Evolutionary conservation across 129 eudicot species (phyloP).

Genomic region (Arctium minus): DNA sequence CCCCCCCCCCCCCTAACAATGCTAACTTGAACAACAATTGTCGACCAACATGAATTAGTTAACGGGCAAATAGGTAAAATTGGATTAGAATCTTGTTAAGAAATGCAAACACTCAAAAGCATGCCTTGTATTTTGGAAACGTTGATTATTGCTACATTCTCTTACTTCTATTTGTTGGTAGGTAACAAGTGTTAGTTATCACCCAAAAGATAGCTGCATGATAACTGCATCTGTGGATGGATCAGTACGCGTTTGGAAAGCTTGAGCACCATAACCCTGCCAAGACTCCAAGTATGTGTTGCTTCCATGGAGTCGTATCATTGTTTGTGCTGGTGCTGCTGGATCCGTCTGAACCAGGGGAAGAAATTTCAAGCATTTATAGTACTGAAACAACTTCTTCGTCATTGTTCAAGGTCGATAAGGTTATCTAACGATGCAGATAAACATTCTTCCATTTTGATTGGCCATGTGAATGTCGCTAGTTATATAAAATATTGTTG

Average conservation of each 20-base stretch:
- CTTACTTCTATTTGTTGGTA: constrained; percentile 24
- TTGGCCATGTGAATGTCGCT: not conserved
- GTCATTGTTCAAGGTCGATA: not conserved
- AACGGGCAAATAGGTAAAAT: not conserved
- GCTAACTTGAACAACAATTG: not conserved
- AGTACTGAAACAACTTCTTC: not conserved
- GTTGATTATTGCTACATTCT: not conserved
- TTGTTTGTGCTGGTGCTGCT: not conserved
- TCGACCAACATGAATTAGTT: not conserved
- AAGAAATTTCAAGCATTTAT: not conserved
- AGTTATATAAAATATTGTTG: not conserved
- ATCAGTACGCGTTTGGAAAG: constrained; percentile 84
- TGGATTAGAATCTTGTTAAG: not conserved
- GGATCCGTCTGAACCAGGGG: not conserved
- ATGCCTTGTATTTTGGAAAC: not conserved
- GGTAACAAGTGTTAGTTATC: constrained; percentile 98
- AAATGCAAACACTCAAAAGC: not conserved
- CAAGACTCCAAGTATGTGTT: not conserved
- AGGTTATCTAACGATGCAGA: not conserved
- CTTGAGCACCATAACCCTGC: constrained; percentile 18
- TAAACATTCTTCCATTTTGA: not conserved
- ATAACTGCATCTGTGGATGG: constrained; percentile 94
- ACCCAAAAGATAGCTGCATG: constrained; percentile 88
- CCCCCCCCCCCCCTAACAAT: not conserved
- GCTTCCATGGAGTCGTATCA: not conserved